Evolutionary conservation across 805 yeast genomes (phyloP), one percentile per base, ranked within the genome.

Genomic region (Saturnispora hagleri): DNA sequence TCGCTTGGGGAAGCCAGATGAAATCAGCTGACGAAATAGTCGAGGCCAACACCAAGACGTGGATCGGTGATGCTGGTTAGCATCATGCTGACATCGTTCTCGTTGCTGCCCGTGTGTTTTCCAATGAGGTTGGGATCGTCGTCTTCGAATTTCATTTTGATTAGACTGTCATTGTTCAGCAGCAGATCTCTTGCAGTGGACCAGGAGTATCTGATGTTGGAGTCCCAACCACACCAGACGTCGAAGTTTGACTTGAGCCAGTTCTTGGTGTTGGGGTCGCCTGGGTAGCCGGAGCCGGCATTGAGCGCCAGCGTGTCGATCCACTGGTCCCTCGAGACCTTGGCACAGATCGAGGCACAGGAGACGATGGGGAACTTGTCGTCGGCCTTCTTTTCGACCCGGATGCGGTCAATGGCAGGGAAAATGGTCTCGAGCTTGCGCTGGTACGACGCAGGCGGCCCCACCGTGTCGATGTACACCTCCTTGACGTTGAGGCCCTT

Each of bases 331-430:
- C 99, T 77, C 0, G 98, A 89, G 6, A 93, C 99, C 64, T 93
- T 93, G 9, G 99, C 99, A 45, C 90, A 90, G 46, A 93, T 87
- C 20, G 95, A 85, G 0, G 99, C 99, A 1, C 95, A 86, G 64
- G 95, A 85, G 7, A 93, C 99, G 51, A 89, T 82, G 1, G 98
- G 97, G 63, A 76, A 93, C 18, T 89, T 63, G 18, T 97, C 82
- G 70, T 93, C 99, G 0, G 99, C 99, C 63, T 93, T 93, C 63
- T 93, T 93, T 8, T 96, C 80, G 6, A 93, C 99, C 0, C 89
- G 84, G 28, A 93, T 76, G 54, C 76, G 76, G 6, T 42, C 46
- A 12, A 58, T 47, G 0, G 63, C 66, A 0, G 97, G 97, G 61
- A 93, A 93, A 51, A 77, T 67, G 27, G 66, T 67, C 52, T 79